Conservation (phyloP, 2,329 filamentous ascomycete species). For the Trichoderma cornu-damae region DNA sequence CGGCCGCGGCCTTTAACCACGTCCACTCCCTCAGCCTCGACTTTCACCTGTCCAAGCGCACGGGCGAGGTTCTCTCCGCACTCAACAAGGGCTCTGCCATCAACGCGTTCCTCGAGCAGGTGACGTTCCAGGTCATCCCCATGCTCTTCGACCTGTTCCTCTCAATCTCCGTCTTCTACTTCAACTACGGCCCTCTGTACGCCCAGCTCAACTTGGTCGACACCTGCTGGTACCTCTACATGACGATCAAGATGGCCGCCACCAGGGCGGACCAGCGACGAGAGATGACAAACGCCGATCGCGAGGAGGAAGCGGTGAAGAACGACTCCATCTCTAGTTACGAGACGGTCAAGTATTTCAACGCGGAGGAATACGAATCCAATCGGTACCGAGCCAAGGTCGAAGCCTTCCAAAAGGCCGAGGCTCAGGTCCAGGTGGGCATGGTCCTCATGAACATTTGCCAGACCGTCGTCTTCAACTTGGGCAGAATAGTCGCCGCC, state of each 20-base stretch:
- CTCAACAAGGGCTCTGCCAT: constrained; percentile 94
- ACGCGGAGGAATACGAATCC: constrained; percentile 76
- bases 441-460: constrained; percentile 76
- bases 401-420: constrained; percentile 64
- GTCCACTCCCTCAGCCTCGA: constrained; percentile 92
- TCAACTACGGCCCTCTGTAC: constrained; percentile 60
- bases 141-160: constrained; percentile 89
- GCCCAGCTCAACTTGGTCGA: constrained; percentile 84
- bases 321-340: constrained; percentile 99
- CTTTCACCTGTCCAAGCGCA: constrained; percentile 94
- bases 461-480: constrained; percentile 74
- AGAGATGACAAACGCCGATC: constrained; percentile 89
- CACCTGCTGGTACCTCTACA: constrained; percentile 92
- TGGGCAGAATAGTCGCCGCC: constrained; percentile 65
- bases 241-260: constrained; percentile 93
- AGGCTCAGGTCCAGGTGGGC: constrained; percentile 70
- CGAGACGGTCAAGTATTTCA: constrained; percentile 90
- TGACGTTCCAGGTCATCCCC: constrained; percentile 91
- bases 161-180: constrained; percentile 74
- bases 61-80: constrained; percentile 90
- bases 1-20: constrained; percentile 93
- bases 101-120: constrained; percentile 92
- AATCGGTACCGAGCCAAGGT: constrained; percentile 67
- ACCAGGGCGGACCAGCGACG: constrained; percentile 86
- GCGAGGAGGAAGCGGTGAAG: constrained; percentile 95